Evolutionary conservation across 2,329 filamentous ascomycete genomes (phyloP), one percentile per base, ranked within the genome.

Genomic region (Lachnum nothofagi): DNA sequence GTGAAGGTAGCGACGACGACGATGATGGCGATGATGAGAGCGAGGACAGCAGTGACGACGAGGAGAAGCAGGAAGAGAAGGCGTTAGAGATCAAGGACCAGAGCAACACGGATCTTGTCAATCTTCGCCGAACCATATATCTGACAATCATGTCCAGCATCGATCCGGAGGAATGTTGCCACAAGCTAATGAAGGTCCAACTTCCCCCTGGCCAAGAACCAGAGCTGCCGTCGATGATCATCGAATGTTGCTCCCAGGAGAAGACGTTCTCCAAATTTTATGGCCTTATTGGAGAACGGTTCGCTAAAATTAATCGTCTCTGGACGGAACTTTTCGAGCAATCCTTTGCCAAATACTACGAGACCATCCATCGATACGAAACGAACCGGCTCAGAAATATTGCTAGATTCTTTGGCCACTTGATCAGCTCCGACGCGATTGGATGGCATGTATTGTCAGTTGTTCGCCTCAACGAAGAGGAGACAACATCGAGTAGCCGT

Each of bases 261-360:
- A 88, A 90, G 60, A 96, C 93, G 1, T 98, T 95, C 69, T 91
- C 91, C 53, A 97, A 97, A 67, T 98, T 97, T 70, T 96, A 94
- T 63, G 93, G 93, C 10, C 73, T 95, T 56, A 90, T 97, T 48
- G 93, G 88, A 25, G 93, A 98, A 71, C 82, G 91, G 20, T 95
- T 98, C 69, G 88, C 90, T 63, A 96, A 95, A 70, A 82, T 98
- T 63, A 97, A 97, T 69, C 82, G 93, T 19, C 78, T 96, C 43
- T 98, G 93, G 93, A 86, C 83, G 23, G 89, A 94, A 55, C 77
- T 97, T 5, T 97, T 97, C 57, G 90, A 97, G 68, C 81, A 89
- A 57, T 80, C 85, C 19, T 98, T 98, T 67, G 79, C 79, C 53
- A 91, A 91, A 61, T 96, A 97, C 70, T 98, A 96, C 74, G 88